These are phyloP conservation scores for Pyrenochaeta sp. DNA, from an alignment of 2,329 filamentous ascomycete genomes.

Conservation along the genomic window DNA sequence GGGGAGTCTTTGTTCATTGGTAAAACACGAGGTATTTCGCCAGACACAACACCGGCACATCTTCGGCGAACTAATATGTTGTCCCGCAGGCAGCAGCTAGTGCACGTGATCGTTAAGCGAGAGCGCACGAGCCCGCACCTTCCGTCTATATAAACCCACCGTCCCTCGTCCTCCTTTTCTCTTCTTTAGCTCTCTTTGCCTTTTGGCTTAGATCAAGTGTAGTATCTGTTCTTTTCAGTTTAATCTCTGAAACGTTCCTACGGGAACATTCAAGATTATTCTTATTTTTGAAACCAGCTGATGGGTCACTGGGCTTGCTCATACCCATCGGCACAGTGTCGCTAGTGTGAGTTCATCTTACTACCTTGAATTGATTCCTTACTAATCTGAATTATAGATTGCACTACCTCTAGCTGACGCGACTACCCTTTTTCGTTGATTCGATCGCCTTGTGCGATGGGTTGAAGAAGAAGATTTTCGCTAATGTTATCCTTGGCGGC, in stretches of 20 bases:
- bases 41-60: too few species aligned
- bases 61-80: too few species aligned
- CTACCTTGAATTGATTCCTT: too few species aligned
- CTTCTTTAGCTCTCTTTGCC: constrained; percentile 39
- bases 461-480: not conserved
- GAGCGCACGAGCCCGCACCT: not conserved
- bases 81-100: not conserved
- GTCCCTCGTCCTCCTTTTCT: constrained; percentile 31
- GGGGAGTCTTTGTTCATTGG: too few species aligned
- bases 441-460: not conserved
- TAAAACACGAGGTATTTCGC: too few species aligned
- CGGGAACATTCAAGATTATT: constrained; percentile 58
- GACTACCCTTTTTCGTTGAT: constrained; percentile 54
- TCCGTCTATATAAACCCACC: constrained; percentile 16
- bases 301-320: constrained; percentile 75
- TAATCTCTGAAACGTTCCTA: constrained; percentile 89
- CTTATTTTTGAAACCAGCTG: constrained; percentile 73
- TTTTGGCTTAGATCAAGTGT: constrained; percentile 15
- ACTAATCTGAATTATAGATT: too few species aligned
- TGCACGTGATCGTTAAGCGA: not conserved
- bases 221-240: constrained; percentile 96
- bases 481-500: too few species aligned
- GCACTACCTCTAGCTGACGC: constrained; percentile 79
- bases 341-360: too few species aligned
- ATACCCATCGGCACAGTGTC: constrained; percentile 70